Base-by-base conservation (phyloP, 2,329 filamentous ascomycete species). In the Thielaviopsis populi region DNA sequence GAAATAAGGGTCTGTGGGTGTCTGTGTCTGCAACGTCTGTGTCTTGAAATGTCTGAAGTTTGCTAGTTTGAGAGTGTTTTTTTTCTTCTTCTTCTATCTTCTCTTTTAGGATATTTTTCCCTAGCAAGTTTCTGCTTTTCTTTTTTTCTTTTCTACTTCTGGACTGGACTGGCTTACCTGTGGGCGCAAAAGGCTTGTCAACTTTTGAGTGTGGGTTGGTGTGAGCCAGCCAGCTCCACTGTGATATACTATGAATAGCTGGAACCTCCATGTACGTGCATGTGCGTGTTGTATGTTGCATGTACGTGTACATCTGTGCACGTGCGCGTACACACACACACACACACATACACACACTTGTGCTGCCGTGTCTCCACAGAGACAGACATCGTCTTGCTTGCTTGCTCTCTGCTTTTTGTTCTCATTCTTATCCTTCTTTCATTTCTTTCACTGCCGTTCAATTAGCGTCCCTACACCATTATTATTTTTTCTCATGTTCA, bases 191-290 rank as follows among this genome's bases (percentile, higher is more conserved):
- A 37, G 46, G 3, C 11, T 27, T 50, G 46, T 27, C 24, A 50
- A 13, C 22, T 15, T 50, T 37, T 8, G 17, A 24, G 22, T 11
- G 46, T 50, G 19, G 46, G 46, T 50, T 19, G 17, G 19, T 50
- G n/a, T 24, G 10, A 17, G n/a, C 3, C 17, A n/a, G 42, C 41
- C 6, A 42, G 42, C 33, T 37, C 33, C 33, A 37, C 33, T 37
- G 7, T 37, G 41, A 43, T 54, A 56, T 56, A 37, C 53, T 56
- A 56, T 56, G 53, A 56, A 56, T 56, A 56, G 53, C 53, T 15
- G 53, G 15, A 7, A 17, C 15, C 11, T 24, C 24, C 3, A 54
- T 7, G 24, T 33, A 3, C 15, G 17, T 54, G 15, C 24, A 27
- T 30, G 17, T 13, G 8, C 13, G 22, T 54, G 11, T 13, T 27